Percentiles rank a stretch among this genome's conserved stretches.
Conservation (phyloP, 2,329 filamentous ascomycete species). For the Alternaria sp. region DNA sequence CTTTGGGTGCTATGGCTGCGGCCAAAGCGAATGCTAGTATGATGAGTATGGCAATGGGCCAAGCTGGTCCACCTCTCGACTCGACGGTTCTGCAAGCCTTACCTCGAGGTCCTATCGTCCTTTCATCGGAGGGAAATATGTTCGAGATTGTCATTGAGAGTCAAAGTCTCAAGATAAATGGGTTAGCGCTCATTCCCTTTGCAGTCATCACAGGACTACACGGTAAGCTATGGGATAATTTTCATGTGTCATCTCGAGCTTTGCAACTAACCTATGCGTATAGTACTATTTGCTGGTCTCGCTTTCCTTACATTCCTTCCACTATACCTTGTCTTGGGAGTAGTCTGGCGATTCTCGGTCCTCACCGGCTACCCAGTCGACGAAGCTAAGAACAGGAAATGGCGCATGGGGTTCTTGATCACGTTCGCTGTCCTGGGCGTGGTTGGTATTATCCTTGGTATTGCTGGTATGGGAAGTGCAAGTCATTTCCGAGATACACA, state of each 20-base stretch:
- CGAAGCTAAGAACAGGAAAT: slow-evolving; percentile 36
- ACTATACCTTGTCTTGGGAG: slow-evolving; percentile 36
- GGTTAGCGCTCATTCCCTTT: slow-evolving; percentile 25
- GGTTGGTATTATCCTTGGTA: slow-evolving; percentile 32
- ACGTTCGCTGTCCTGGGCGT: slow-evolving; percentile 28
- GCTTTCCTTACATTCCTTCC: slow-evolving; percentile 40
- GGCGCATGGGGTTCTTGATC: slow-evolving; percentile 33
- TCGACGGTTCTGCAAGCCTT: slow-evolving; percentile 25
- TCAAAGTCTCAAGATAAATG: slow-evolving; percentile 34
- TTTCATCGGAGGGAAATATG: slow-evolving; percentile 36
- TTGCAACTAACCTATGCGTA: background rate
- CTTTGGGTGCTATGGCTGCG: slow-evolving; percentile 27
- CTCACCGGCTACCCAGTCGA: slow-evolving; percentile 36
- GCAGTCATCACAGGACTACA: slow-evolving; percentile 34
- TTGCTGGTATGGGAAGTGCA: slow-evolving; percentile 38
- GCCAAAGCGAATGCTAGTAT: slow-evolving; percentile 20
- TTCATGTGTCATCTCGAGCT: background rate
- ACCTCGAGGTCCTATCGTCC: slow-evolving; percentile 33
- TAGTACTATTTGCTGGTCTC: slow-evolving; percentile 32
- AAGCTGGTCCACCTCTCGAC: slow-evolving; percentile 24
- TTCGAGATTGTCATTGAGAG: slow-evolving; percentile 33
- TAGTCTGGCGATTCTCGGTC: slow-evolving; percentile 36
- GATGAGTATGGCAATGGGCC: slow-evolving; percentile 2
- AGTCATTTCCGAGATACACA: slow-evolving; percentile 36
- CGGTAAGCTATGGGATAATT: slow-evolving; percentile 17